A percentile compares a stretch with the other conserved stretches of the same genome.
phyloP scores from a whole-genome alignment of 306 rosid genomes.

The Boehmeria nivea region DNA sequence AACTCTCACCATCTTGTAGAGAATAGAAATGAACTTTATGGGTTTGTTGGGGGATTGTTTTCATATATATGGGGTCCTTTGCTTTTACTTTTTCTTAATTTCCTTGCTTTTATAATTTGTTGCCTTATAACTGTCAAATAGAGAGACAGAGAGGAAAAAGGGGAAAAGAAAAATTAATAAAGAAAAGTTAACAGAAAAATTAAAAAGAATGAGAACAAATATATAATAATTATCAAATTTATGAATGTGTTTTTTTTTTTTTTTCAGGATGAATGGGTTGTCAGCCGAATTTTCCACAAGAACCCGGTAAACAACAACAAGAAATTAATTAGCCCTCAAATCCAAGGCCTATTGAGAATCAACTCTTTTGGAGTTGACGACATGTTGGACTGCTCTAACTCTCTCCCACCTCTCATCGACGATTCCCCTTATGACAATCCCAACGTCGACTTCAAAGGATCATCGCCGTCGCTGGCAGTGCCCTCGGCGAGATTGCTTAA shows the following conservation, averaged over 20 bases:
- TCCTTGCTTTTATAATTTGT: constrained; percentile 14
- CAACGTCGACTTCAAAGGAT: constrained; percentile 18
- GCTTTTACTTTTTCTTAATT: not conserved
- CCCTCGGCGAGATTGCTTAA: too few species aligned
- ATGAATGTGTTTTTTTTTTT: not conserved
- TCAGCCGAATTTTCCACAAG: constrained; percentile 75
- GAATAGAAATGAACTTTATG: too few species aligned
- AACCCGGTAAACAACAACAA: constrained; percentile 36
- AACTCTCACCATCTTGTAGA: too few species aligned
- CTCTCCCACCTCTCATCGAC: constrained; percentile 83
- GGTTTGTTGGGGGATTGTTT: constrained; percentile 44
- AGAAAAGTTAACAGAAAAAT: too few species aligned
- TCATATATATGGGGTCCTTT: constrained; percentile 22
- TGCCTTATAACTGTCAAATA: not conserved
- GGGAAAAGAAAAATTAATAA: not conserved
- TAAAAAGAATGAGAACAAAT: too few species aligned
- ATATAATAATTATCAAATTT: too few species aligned
- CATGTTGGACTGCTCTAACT: constrained; percentile 40
- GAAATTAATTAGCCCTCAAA: constrained; percentile 19
- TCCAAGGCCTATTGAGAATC: constrained; percentile 26
- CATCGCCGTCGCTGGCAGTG: not conserved
- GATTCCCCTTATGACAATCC: constrained; percentile 1
- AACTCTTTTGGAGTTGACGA: constrained; percentile 46
- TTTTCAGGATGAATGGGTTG: constrained; percentile 91
- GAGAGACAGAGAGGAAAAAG: constrained; percentile 26